Base-by-base conservation (phyloP, 2,329 filamentous ascomycete genomes). In the Colletotrichum musae region DNA sequence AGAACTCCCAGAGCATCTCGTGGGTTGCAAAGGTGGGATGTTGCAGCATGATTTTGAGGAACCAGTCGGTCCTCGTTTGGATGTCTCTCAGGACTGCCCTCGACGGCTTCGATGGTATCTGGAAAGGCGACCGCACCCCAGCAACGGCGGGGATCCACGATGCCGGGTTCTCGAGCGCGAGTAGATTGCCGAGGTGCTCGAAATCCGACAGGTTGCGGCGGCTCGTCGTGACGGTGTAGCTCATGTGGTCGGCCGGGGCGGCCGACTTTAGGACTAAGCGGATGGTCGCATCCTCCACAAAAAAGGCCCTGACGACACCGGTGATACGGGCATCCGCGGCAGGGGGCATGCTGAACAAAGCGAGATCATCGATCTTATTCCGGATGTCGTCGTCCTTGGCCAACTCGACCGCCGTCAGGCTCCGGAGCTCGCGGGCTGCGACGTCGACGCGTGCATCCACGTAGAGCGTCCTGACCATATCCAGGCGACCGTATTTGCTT, bases 1-100 rank as follows among this genome's bases (percentile, higher is more conserved):
- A 97, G 82, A 99, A 99, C 75, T 99, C 96, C 97, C 96, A 99
- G 2, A 99, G 87, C 88, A 98, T 94, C 82, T 99, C 96, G 77
- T 99, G 97, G 0, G 94, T 97, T 0, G 94, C 89, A 77, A 99
- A 98, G 0, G 96, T 98, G 4, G 95, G 93, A 76, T 99, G 96
- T 9, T 89, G 87, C 28, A 99, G 86, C 72, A 99, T 87, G 18
- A 94, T 94, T 73, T 93, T 94, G 74, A 99, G 83, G 75, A 98
- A 98, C 73, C 90, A 92, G 80, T 99, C 94, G 21, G 97, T 89
- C 16, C 92, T 90, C 52, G 94, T 84, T 78, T 99, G 97, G 59
- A 95, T 92, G 74, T 98, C 94, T 72, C 94, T 92, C 47, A 99
- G 83, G 5, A 97, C 89, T 0, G 95, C 91, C 54, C 95, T 88